Evolutionary conservation across 2,329 filamentous ascomycete species (phyloP), one percentile per base, ranked within the genome.

Genomic region (Fusarium pseudoanthophilum): DNA sequence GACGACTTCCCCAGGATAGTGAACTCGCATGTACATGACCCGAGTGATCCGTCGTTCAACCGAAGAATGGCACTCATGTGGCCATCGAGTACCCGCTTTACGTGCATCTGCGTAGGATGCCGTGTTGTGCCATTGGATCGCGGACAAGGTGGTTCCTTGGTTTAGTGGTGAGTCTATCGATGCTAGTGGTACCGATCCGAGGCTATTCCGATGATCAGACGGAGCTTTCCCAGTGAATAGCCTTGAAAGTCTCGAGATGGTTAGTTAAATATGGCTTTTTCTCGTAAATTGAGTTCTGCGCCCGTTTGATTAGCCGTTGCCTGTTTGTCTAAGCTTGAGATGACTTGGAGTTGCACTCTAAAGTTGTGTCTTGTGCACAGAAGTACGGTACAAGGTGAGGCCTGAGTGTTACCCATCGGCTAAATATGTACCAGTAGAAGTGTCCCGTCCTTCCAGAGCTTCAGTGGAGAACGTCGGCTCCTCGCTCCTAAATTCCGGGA

Each of bases 81-180:
- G 71, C 63, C 71, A 72, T 43, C 5, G 32, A 34, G 68, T 74
- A 64, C 69, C 72, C 72, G 67, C 72, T 72, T 75, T 75, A 60
- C 39, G 42, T 67, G 48, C 71, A 63, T 68, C 57, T 72, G 36
- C 15, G 37, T 68, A 42, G 34, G 46, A 71, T 39, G 39, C 73
- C 58, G 60, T 74, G 72, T 74, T 74, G 72, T 58, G 72, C 72
- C 51, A 75, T 74, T 73, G 72, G 72, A 53, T 60, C 48, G 39
- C 21, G 34, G 26, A 30, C n/a, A 43, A 57, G 40, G 59, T 73
- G 58, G 37, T 64, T 64, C 72, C 72, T 42, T 74, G 63, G 48
- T 60, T 60, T 58, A 57, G 45, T 46, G 48, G 42, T 48, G 65
- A 63, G 48, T 51, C 51, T 53, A 59, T 55, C n/a, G 39, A 30